Percentiles rank a stretch among this genome's conserved stretches.
These are phyloP conservation scores for Alternaria alternata DNA, from an alignment of 2,329 filamentous ascomycete species.

Conservation along the genomic window DNA sequence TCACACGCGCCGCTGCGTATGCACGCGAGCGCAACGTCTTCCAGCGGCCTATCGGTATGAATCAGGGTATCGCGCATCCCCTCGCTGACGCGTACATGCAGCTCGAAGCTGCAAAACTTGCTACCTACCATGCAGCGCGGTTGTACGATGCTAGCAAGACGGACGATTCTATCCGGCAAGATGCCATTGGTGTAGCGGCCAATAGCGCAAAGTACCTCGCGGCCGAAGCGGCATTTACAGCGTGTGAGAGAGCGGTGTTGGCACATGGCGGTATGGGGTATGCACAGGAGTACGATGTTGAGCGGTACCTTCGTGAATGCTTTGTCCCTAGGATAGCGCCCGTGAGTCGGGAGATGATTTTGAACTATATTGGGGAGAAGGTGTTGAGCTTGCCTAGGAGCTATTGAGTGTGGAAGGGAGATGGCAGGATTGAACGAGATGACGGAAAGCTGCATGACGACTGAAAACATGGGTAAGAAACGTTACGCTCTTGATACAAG, in stretches of 20 bases:
- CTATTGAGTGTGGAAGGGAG: constrained; percentile 57
- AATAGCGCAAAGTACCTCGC: constrained; percentile 67
- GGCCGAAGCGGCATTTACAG: constrained; percentile 67
- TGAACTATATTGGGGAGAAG: constrained; percentile 76
- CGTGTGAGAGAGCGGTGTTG: constrained; percentile 65
- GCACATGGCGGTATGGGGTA: constrained; percentile 70
- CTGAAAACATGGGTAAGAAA: too few relatives aligned
- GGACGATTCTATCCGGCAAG: constrained; percentile 25
- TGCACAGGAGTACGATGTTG: constrained; percentile 69
- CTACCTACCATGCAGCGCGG: constrained; percentile 67
- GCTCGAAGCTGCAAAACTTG: constrained; percentile 67
- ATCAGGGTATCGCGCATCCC: constrained; percentile 67
- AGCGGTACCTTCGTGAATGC: constrained; percentile 66
- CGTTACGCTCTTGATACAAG: neutral
- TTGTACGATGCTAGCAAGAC: constrained; percentile 62
- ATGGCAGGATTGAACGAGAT: neutral
- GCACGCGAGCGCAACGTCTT: constrained; percentile 62
- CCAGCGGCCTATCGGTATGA: constrained; percentile 65
- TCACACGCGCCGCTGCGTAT: constrained; percentile 55
- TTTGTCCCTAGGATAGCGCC: constrained; percentile 68
- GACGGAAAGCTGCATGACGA: neutral
- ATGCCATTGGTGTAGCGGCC: constrained; percentile 62
- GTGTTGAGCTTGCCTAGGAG: constrained; percentile 72
- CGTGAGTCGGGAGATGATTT: constrained; percentile 74
- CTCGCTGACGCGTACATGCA: constrained; percentile 68